Percentiles rank a stretch among this genome's conserved stretches.
Conservation (phyloP, 1,139 yeast genomes). For the Taphrina communis region DNA sequence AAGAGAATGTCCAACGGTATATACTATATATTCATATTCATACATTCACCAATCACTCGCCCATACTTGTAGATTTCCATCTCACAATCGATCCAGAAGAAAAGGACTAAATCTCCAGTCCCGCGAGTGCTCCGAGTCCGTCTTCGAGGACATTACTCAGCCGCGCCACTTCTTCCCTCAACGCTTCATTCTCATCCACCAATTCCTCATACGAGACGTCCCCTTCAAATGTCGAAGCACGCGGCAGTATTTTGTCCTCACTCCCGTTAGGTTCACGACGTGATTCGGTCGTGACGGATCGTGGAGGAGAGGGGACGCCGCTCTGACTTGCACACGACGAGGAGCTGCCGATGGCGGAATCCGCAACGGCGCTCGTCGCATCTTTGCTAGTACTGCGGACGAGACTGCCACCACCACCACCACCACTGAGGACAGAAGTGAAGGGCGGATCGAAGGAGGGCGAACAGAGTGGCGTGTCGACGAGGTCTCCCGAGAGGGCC, state of each 20-base stretch:
- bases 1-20: no score
- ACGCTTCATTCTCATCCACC: conserved; percentile 29
- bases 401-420: background rate
- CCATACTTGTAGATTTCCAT: no score
- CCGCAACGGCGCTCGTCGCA: no score
- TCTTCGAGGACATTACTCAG: conserved; percentile 34
- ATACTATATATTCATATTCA: background rate
- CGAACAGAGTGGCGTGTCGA: background rate
- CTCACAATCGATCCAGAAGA: no score
- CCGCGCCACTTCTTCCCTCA: conserved; percentile 25
- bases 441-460: conserved; percentile 8
- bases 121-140: conserved; percentile 36
- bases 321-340: background rate
- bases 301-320: background rate
- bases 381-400: no score
- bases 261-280: background rate
- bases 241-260: background rate
- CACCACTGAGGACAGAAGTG: background rate
- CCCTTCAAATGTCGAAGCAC: background rate
- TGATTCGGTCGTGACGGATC: background rate
- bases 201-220: conserved; percentile 22
- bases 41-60: background rate
- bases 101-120: conserved; percentile 3
- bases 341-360: conserved; percentile 4
- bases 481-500: conserved; percentile 5